Base-by-base conservation (phyloP, 768 basidiomycete species). In the Leccinum uliginosum region DNA sequence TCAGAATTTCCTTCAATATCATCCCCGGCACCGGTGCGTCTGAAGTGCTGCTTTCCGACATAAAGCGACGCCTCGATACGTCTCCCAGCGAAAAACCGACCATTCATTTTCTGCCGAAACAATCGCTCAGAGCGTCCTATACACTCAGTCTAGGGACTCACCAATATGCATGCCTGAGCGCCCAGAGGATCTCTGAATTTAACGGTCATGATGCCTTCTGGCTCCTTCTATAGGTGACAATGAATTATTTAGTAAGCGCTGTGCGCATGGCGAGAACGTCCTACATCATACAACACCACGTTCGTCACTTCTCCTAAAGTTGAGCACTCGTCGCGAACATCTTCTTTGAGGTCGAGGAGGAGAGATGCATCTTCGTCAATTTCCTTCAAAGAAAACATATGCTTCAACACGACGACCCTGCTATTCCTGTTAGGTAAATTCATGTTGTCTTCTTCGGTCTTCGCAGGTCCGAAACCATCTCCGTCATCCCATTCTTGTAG, bases 261-360 rank as follows among this genome's bases (percentile, higher is more conserved):
- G 38, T 9, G 9, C 29, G 32, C 35, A 54, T 30, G 17, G 46
- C 2, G 10, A 24, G 55, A 50, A 14, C 40, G 11, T 78, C 91
- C 72, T 71, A 96, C 96, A 74, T 99, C 96, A 67, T 96, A 98
- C 40, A 99, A 72, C 29, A 93, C 86, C 1, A 98, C 91, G 63
- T 93, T 98, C 1, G 97, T 98, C 4, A 99, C 97, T 64, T 95
- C 91, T 27, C 97, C 97, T 12, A 98, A 71, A 0, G 81, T 81
- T 50, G 89, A 84, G 60, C 93, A 93, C 68, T 98, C 96, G 32
- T 96, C 94, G 54, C 96, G 83, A 17, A 98, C 94, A 62, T 98
- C 96, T 66, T 97, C 93, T 68, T 98, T 98, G 51, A 98, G 79
- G 63, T 98, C 96, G 14, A 98, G 81, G 19, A 98, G 74, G 24